Base-by-base conservation (phyloP, 2,329 filamentous ascomycete species). In the Alternaria gansuensis region DNA sequence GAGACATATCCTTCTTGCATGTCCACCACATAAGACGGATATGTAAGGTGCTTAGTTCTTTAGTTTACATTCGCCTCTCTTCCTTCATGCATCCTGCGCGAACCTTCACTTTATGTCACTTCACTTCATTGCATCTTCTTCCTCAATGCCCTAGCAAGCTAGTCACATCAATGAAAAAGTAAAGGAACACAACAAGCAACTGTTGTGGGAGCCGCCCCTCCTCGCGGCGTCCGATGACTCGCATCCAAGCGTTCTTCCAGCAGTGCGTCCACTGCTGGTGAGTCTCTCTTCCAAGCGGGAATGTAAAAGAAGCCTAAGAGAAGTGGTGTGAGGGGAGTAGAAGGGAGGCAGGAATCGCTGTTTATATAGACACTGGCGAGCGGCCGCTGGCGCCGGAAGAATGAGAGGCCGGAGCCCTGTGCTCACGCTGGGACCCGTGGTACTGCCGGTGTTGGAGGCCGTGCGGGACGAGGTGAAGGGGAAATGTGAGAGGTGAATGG, bases 81-180 rank as follows among this genome's bases (percentile, higher is more conserved):
- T 34, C 2, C 21, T 17, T 40, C 5, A 40, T 4, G 11, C 5
- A 24, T 5, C 11, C 5, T 40, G 17, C 6, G 10, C 21, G 14
- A 13, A 24, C 21, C 46, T 28, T 50, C 14, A 36, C 14, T 34
- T 23, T n/a, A 26, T 29, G 10, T 33, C 26, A 31, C 36, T 21
- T 5, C 39, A 31, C 21, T 11, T n/a, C 17, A 24, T 14, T 13
- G 31, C 14, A 33, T 10, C 44, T 40, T 39, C 57, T 59, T 51
- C 57, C 48, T 59, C 52, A 51, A 56, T 44, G 40, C n/a, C 14
- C 52, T 54, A 13, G 52, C 57, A 48, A 51, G 46, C 57, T 44
- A 48, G 34, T 36, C 9, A 14, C 24, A 51, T 26, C 41, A 56
- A 59, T 51, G 52, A 56, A 51, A 56, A 59, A 59, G 29, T 23